Evolutionary conservation across 768 basidiomycete genomes (phyloP), one percentile per base, ranked within the genome.

Genomic region (Panaeolus cyanescens): DNA sequence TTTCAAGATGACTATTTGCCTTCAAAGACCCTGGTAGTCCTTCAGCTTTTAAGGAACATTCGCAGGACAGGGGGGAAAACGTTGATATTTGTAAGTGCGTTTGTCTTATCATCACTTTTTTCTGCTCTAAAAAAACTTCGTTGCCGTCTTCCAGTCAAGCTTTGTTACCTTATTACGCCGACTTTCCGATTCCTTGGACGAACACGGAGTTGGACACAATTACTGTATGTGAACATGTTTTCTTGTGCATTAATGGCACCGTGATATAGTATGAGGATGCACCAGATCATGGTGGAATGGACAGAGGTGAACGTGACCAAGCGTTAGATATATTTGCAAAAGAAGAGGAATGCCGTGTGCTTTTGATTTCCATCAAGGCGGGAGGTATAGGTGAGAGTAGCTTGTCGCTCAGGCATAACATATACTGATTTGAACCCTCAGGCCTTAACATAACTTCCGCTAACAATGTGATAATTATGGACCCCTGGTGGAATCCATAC

Each of bases 401-500:
- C 30, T 58, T 28, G 13, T 30, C 45, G 17, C 9, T 25, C 9
- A 25, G 5, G 5, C 19, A 20, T 19, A 6, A 53, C 19, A 17
- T 17, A 22, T 10, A 32, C 37, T 34, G 13, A 34, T 60, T n/a
- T 30, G 32, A n/a, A n/a, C 7, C 13, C n/a, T 6, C 54, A 66
- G 69, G 69, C 17, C 60, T 70, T 3, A 63, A 68, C 34, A 70
- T 70, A 39, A 61, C 63, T 12, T 53, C 65, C 19, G 67, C 66
- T 54, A 68, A 68, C 58, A 65, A 59, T 53, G 62, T 68, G 25
- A 70, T 70, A n/a, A 55, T 70, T 25, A 32, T 68, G 34, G 70
- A 68, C 22, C 67, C 67, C 2, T 70, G 70, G 70, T 70, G 67
- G 70, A 70, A 70, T 32, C 70, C 70, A 8, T 68, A 54, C 36